Percentiles rank a stretch among this genome's conserved stretches.
Conservation (phyloP, 2,329 filamentous ascomycete species). For the Bipolaris gigantea region DNA sequence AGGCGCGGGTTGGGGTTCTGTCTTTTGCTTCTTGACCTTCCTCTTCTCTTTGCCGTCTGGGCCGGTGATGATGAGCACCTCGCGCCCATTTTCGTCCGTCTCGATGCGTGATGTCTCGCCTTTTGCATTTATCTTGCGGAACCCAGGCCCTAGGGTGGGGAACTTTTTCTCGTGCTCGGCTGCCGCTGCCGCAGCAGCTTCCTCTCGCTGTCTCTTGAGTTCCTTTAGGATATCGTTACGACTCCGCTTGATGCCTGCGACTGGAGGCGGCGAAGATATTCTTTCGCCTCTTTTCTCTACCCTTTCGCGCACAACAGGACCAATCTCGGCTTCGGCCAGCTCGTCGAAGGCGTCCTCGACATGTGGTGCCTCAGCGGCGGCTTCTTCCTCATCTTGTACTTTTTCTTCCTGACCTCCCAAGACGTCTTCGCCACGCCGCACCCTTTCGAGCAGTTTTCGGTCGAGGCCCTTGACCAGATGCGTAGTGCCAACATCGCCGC, state of each 20-base stretch:
- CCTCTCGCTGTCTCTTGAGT: conserved; percentile 58
- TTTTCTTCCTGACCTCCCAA: conserved; percentile 42
- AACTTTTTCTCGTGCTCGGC: conserved; percentile 45
- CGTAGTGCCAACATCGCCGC: conserved; percentile 77
- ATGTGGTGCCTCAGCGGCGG: conserved; percentile 34
- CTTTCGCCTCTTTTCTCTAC: conserved; percentile 58
- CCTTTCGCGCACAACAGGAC: conserved; percentile 64
- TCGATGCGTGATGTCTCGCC: conserved; percentile 59
- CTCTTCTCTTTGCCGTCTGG: conserved; percentile 63
- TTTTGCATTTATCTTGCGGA: conserved; percentile 55
- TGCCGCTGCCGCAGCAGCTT: conserved; percentile 48
- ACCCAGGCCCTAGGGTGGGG: conserved; percentile 57
- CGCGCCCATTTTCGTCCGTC: conserved; percentile 57
- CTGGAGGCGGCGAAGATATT: conserved; percentile 46
- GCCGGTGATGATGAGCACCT: conserved; percentile 62
- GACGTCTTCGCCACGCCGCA: conserved; percentile 66
- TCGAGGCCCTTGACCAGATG: conserved; percentile 93
- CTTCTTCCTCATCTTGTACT: conserved; percentile 22
- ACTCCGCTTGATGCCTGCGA: conserved; percentile 55
- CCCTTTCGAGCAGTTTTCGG: conserved; percentile 73
- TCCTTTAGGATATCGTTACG: conserved; percentile 63
- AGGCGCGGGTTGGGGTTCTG: conserved; percentile 31
- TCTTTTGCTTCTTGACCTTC: conserved; percentile 58
- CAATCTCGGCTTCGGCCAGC: conserved; percentile 67
- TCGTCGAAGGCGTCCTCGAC: conserved; percentile 54